phyloP scores from a whole-genome alignment of 306 rosid genomes.

The Trifolium pratense region DNA sequence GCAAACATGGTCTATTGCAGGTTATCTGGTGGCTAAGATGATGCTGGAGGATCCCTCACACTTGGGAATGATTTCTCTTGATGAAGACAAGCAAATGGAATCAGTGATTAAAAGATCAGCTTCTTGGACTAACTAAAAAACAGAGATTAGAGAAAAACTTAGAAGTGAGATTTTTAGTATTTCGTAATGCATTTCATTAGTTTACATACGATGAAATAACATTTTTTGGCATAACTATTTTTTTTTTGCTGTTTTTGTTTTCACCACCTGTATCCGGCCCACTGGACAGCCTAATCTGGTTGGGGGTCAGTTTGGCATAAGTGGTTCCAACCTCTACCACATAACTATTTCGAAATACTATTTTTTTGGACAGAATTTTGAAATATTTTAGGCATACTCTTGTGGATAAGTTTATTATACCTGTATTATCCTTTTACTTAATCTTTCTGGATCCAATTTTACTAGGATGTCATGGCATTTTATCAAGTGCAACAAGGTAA shows the following conservation, averaged over 20 bases:
- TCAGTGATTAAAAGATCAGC: slow-evolving; percentile 79
- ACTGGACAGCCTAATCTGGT: too few relatives aligned
- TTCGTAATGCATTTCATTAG: slow-evolving; percentile 14
- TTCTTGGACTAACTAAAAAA: slow-evolving; percentile 75
- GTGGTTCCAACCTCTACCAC: too few relatives aligned
- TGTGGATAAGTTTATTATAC: background rate
- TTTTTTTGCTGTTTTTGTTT: too few relatives aligned
- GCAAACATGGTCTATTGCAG: slow-evolving; percentile 94
- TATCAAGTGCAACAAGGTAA: background rate
- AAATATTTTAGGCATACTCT: background rate
- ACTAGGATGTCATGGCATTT: background rate
- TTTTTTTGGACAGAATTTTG: too few relatives aligned
- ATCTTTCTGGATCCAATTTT: too few relatives aligned
- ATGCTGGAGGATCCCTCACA: slow-evolving; percentile 92
- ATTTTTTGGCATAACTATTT: background rate
- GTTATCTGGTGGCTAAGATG: slow-evolving; percentile 91
- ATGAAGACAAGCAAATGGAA: slow-evolving; percentile 91
- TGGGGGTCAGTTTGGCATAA: too few relatives aligned
- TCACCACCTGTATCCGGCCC: too few relatives aligned
- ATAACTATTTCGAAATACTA: background rate
- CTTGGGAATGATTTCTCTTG: slow-evolving; percentile 89
- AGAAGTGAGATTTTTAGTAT: slow-evolving; percentile 24
- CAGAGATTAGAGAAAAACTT: slow-evolving; percentile 43
- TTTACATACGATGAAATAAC: background rate
- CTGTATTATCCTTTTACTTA: too few relatives aligned